Conservation (phyloP, 2,329 filamentous ascomycete genomes). For the Penicillium hordei region DNA sequence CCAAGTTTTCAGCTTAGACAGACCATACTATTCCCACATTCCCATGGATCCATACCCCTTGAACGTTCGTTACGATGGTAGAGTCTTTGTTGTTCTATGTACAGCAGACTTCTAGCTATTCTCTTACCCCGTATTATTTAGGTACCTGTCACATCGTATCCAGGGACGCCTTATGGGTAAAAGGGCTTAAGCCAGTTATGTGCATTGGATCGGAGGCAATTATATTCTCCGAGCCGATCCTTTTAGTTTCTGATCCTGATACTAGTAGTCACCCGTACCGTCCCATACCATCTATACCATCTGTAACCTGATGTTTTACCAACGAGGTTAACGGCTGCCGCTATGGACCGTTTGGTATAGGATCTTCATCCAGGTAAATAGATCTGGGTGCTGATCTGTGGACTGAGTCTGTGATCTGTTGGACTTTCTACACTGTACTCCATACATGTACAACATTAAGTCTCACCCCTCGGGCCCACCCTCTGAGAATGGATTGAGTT, state of each 20-base stretch:
- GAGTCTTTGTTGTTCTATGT: slow-evolving; percentile 1
- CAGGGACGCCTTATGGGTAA: slow-evolving; percentile 3
- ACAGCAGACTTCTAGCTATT: not conserved
- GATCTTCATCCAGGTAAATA: slow-evolving; percentile 10
- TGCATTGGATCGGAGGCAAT: slow-evolving; percentile 16
- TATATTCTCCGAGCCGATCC: slow-evolving; percentile 14
- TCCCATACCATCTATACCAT: slow-evolving; percentile 3
- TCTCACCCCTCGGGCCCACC: not conserved
- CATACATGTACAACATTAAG: not conserved
- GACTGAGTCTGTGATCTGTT: slow-evolving; percentile 3
- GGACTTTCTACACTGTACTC: not conserved
- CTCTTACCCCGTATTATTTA: slow-evolving; percentile 10
- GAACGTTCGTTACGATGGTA: not conserved
- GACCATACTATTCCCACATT: slow-evolving; percentile 19
- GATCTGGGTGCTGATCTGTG: slow-evolving; percentile 10
- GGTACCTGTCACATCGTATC: not conserved
- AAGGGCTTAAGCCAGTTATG: slow-evolving; percentile 6
- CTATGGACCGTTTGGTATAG: slow-evolving; percentile 8
- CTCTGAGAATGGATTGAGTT: not conserved
- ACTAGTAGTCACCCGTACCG: not conserved
- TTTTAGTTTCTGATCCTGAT: slow-evolving; percentile 11
- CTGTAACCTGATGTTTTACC: slow-evolving; percentile 12
- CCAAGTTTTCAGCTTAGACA: slow-evolving; percentile 13
- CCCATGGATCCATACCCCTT: slow-evolving; percentile 5
- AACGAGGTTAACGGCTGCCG: not conserved